Base-by-base conservation (phyloP, 2,329 filamentous ascomycete species). In the Fusarium fujikuroi region DNA sequence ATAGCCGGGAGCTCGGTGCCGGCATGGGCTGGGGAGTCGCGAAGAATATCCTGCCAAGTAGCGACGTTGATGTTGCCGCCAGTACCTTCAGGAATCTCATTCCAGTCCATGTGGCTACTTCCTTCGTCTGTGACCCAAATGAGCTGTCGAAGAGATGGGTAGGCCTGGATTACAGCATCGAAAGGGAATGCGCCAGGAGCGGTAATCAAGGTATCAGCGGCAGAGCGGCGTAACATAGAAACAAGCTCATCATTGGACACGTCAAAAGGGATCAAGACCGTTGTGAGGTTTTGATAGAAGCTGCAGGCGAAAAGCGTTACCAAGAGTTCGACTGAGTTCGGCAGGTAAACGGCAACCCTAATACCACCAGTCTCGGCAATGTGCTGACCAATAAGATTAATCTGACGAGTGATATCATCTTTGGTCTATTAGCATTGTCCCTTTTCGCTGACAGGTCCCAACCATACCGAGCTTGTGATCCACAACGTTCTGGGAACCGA, bases 31-130 rank as follows among this genome's bases (percentile, higher is more conserved):
- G 90, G 89, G 73, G 88, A 87, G 70, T 96, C 93, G 73, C 92
- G 90, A 32, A 98, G 85, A 60, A 98, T 88, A 67, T 98, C 93
- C 78, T 97, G 93, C 95, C 95, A 99, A 19, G 95, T 96, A n/a
- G 91, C 89, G 21, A 98, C 93, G 63, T 93, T 93, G 69, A 97
- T 87, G 70, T 88, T 91, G 64, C 92, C 89, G 21, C 92, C 92
- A 63, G 92, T 91, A 58, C 93, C 92, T 78, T 92, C 89, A 16
- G 95, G 95, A 5, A 95, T 90, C 79, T 95, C 93, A 76, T 94
- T 95, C 95, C 95, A 99, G 82, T 97, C 95, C 88, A 99, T 92
- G 80, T 98, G 95, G 76, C 91, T 90, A 84, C 92, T 98, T 46
- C 94, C 94, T 78, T 94, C 90, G 77, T 98, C 95, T 9, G 97